These are phyloP conservation scores for Sesbania bispinosa DNA, from an alignment of 306 rosid species.

Conservation along the genomic window DNA sequence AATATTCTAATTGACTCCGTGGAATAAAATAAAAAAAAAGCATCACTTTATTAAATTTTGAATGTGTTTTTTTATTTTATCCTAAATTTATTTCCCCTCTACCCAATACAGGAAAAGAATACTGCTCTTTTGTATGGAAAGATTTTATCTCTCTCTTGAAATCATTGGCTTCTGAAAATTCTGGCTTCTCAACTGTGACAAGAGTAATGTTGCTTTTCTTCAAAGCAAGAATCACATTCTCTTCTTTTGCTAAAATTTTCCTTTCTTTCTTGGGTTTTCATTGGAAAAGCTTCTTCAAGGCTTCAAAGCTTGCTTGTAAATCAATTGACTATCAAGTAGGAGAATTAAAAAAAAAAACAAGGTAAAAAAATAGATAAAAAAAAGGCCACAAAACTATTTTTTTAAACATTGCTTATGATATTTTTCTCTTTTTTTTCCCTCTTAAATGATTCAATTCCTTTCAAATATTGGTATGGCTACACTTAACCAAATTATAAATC, in stretches of 20 bases:
- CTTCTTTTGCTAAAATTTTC: no score
- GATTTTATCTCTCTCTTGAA: no score
- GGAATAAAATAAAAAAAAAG: background rate
- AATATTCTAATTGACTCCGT: no score
- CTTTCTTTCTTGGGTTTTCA: no score
- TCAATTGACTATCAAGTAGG: background rate
- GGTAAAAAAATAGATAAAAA: background rate
- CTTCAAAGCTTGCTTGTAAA: no score
- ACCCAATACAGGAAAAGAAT: conserved; percentile 21
- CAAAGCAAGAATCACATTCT: conserved; percentile 50
- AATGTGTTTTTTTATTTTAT: background rate
- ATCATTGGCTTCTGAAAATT: no score
- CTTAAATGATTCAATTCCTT: background rate
- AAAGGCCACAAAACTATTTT: no score
- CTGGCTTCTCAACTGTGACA: no score
- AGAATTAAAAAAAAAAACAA: background rate
- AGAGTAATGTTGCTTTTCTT: no score
- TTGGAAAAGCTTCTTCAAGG: no score
- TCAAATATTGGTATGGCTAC: conserved; percentile 5
- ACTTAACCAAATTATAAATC: conserved; percentile 1
- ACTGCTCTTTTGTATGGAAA: conserved; percentile 3
- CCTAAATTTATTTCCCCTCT: background rate
- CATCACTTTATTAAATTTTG: conserved; percentile 1
- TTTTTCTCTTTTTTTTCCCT: background rate
- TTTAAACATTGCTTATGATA: background rate